phyloP scores from a whole-genome alignment of 2,329 filamentous ascomycete species.

The Ascosphaera apis region DNA sequence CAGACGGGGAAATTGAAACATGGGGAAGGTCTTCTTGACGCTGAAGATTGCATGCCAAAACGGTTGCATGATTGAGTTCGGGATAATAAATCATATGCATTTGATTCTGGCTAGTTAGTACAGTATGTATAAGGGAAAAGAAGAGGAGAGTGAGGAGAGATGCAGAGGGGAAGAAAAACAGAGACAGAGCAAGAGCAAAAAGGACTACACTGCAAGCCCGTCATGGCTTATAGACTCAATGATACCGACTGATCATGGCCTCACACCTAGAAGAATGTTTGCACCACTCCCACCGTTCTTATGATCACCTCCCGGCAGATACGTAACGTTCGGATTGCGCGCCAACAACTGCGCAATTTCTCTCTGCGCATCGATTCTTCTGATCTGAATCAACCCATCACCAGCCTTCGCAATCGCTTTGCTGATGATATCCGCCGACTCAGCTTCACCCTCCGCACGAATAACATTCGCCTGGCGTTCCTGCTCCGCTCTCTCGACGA shows the following conservation, averaged over 20 bases:
- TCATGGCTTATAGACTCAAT: not conserved
- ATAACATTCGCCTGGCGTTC: slow-evolving; percentile 98
- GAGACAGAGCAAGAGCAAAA: not conserved
- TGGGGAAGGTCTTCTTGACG: not conserved
- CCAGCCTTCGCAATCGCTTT: slow-evolving; percentile 83
- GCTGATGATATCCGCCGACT: slow-evolving; percentile 85
- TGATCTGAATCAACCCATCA: slow-evolving; percentile 83
- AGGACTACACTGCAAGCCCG: not conserved
- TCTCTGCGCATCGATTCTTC: slow-evolving; percentile 88
- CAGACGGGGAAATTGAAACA: not conserved
- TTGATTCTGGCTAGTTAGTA: not conserved
- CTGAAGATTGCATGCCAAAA: not conserved
- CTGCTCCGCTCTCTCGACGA: slow-evolving; percentile 96
- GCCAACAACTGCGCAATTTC: slow-evolving; percentile 86
- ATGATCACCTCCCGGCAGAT: slow-evolving; percentile 46
- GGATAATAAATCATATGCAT: not conserved
- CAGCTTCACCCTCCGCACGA: slow-evolving; percentile 88
- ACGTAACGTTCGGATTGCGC: slow-evolving; percentile 83
- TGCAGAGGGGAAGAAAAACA: not conserved
- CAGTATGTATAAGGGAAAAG: not conserved
- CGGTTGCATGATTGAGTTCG: not conserved
- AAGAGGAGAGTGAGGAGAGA: not conserved
- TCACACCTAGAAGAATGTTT: slow-evolving; percentile 43
- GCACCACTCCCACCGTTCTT: slow-evolving; percentile 38
- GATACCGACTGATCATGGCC: slow-evolving; percentile 19